Conservation (phyloP, 305 asterid genomes). For the Fraxinus velutina region DNA sequence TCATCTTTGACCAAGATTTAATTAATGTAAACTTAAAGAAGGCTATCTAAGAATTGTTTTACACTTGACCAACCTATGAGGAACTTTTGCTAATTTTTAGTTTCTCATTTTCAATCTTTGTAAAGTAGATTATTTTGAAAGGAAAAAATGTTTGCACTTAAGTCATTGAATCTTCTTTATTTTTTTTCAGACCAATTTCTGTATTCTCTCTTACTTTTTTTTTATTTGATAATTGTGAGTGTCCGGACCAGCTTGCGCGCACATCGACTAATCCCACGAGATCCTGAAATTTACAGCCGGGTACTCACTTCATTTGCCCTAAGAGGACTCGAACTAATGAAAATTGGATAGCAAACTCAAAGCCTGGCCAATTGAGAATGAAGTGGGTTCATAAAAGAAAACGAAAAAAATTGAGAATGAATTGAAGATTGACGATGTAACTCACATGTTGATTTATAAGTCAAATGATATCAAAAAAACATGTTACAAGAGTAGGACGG, state of each 20-base stretch:
- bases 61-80: not conserved
- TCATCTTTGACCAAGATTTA: conserved; percentile 6
- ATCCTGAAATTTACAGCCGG: no score
- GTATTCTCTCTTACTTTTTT: not conserved
- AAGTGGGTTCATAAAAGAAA: not conserved
- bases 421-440: not conserved
- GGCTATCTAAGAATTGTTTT: not conserved
- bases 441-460: not conserved
- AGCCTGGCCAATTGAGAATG: no score
- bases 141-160: not conserved
- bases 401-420: not conserved
- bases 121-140: not conserved
- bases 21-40: not conserved
- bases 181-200: not conserved
- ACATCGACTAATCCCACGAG: no score
- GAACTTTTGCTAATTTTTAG: not conserved
- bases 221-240: no score
- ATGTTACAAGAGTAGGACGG: not conserved
- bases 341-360: no score
- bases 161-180: not conserved
- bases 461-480: not conserved
- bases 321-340: no score
- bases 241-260: no score
- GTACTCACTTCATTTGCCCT: no score
- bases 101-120: not conserved